A percentile compares a stretch with the other conserved stretches of the same genome.
Evolutionary conservation across 2,329 filamentous ascomycete species (phyloP).

Genomic region (Aureobasidium sp.): DNA sequence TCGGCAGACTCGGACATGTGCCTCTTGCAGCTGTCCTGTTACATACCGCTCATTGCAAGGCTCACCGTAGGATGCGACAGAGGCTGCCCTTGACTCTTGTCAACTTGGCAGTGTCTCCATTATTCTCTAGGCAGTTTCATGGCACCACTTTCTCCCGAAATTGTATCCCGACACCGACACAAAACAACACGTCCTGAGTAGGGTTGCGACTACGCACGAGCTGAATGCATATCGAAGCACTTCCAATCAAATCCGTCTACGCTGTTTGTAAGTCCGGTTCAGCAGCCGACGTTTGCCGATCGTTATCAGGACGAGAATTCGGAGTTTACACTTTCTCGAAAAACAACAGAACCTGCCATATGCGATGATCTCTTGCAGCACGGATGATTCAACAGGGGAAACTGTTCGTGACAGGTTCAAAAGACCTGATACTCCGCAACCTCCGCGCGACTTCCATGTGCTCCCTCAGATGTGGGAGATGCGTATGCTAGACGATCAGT

Average conservation of each 20-base stretch:
- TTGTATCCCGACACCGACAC: slow-evolving; percentile 1
- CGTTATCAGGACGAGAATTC: background rate
- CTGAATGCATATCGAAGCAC: background rate
- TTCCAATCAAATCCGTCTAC: background rate
- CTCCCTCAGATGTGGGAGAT: background rate
- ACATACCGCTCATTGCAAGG: background rate
- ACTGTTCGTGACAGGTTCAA: slow-evolving; percentile 4
- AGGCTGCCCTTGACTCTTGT: background rate
- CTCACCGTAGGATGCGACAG: background rate
- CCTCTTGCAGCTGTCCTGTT: background rate
- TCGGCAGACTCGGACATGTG: background rate
- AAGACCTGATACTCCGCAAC: background rate
- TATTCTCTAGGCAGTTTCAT: slow-evolving; percentile 1
- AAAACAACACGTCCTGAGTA: background rate
- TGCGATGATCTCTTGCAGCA: background rate
- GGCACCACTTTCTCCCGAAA: background rate
- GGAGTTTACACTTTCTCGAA: background rate
- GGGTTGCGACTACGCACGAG: background rate
- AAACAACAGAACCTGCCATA: background rate
- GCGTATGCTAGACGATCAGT: background rate
- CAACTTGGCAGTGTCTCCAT: slow-evolving; percentile 4
- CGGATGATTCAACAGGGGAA: background rate
- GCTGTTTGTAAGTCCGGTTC: background rate
- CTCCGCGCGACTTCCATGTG: background rate
- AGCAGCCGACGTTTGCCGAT: slow-evolving; percentile 7